phyloP scores from a whole-genome alignment of 2,329 filamentous ascomycete genomes.

The Colletotrichum euphorbiae region DNA sequence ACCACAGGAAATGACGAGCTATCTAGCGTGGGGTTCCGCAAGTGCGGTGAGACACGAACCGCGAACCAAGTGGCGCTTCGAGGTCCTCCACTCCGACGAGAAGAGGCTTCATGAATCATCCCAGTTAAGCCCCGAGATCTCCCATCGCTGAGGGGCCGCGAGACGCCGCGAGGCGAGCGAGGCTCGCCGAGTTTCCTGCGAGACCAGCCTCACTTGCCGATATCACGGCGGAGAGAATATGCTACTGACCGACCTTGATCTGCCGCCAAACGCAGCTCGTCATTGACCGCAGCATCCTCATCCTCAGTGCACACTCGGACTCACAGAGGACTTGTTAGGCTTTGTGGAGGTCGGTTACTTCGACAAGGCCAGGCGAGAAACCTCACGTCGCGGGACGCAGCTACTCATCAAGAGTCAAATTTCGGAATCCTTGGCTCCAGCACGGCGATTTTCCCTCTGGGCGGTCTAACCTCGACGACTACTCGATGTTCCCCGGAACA shows the following conservation, averaged over 20 bases:
- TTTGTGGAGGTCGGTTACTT: no score
- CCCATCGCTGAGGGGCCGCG: background rate
- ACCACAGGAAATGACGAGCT: constrained; percentile 4
- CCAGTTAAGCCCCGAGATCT: background rate
- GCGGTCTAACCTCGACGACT: background rate
- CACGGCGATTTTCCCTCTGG: background rate
- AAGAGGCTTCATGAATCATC: constrained; percentile 24
- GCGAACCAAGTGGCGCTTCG: constrained; percentile 10
- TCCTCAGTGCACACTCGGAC: background rate
- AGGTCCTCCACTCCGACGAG: constrained; percentile 12
- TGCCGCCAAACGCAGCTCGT: background rate
- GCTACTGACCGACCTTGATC: background rate
- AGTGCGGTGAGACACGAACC: constrained; percentile 12
- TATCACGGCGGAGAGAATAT: background rate
- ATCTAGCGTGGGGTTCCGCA: constrained; percentile 24
- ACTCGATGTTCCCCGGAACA: background rate
- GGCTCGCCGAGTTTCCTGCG: constrained; percentile 18
- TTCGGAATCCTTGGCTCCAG: background rate
- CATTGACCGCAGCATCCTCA: background rate
- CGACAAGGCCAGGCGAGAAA: background rate
- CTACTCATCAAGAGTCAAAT: background rate
- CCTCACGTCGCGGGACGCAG: background rate
- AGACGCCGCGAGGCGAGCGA: constrained; percentile 17
- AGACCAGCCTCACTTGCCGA: background rate
- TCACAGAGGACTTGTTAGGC: no score